Conservation (phyloP, 192 early-diverging fungal genomes). For the Entomortierella lignicola region DNA sequence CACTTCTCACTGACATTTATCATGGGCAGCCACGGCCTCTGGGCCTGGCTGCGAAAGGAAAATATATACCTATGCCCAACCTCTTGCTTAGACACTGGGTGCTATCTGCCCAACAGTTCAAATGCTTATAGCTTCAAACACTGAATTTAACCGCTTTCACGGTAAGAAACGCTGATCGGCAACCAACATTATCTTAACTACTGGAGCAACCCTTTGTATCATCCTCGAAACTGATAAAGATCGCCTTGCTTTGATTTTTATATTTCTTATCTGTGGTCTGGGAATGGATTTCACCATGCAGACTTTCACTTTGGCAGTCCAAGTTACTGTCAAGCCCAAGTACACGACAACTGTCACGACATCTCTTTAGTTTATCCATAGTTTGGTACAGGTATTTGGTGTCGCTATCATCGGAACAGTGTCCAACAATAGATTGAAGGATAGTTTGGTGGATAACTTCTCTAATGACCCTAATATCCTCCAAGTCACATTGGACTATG, state of each 20-base stretch:
- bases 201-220: slow-evolving; percentile 67
- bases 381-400: slow-evolving; percentile 67
- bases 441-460: slow-evolving; percentile 2
- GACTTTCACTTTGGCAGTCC: slow-evolving; percentile 57
- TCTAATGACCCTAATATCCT: slow-evolving; percentile 7
- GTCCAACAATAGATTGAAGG: slow-evolving; percentile 39
- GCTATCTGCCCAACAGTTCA: too few relatives aligned
- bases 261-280: slow-evolving; percentile 63
- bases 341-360: slow-evolving; percentile 66
- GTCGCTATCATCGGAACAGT: slow-evolving; percentile 58
- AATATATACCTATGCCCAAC: too few relatives aligned
- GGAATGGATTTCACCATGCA: slow-evolving; percentile 71
- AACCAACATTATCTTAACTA: slow-evolving; percentile 57
- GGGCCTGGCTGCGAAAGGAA: too few relatives aligned
- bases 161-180: too few relatives aligned
- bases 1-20: too few relatives aligned
- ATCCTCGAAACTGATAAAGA: slow-evolving; percentile 61
- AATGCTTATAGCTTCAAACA: too few relatives aligned
- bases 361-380: slow-evolving; percentile 62
- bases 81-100: too few relatives aligned
- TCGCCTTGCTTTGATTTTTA: slow-evolving; percentile 62
- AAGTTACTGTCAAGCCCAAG: slow-evolving; percentile 52
- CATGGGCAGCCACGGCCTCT: too few relatives aligned
- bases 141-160: too few relatives aligned
- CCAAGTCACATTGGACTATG: slow-evolving; percentile 10